phyloP scores from a whole-genome alignment of 805 yeast species.

The Candida coquimbonensis region DNA sequence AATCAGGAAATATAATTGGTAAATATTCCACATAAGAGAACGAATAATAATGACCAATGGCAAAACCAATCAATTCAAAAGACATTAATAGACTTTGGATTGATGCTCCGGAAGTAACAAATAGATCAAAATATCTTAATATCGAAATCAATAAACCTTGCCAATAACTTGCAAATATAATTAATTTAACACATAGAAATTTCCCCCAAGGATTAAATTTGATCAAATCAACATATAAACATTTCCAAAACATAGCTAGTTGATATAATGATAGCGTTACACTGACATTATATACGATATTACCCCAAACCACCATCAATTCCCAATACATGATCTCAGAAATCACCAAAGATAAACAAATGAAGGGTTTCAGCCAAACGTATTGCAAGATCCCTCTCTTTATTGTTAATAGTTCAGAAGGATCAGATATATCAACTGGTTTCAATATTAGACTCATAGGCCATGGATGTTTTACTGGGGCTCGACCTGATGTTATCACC shows the following conservation, averaged over 20 bases:
- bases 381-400: slow-evolving; percentile 88
- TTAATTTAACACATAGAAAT: slow-evolving; percentile 85
- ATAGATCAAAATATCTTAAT: slow-evolving; percentile 37
- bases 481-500: slow-evolving; percentile 59
- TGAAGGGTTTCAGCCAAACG: slow-evolving; percentile 87
- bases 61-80: slow-evolving; percentile 77
- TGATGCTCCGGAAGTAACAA: slow-evolving; percentile 38
- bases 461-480: slow-evolving; percentile 62
- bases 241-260: slow-evolving; percentile 88
- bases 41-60: slow-evolving; percentile 82
- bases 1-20: slow-evolving; percentile 52
- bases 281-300: slow-evolving; percentile 65
- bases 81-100: slow-evolving; percentile 78
- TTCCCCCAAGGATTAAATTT: slow-evolving; percentile 88
- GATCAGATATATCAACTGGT: slow-evolving; percentile 79
- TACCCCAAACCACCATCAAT: slow-evolving; percentile 55
- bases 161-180: slow-evolving; percentile 98
- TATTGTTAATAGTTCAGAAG: slow-evolving; percentile 64
- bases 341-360: slow-evolving; percentile 50
- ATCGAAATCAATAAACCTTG: slow-evolving; percentile 60
- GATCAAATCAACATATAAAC: slow-evolving; percentile 67
- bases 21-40: slow-evolving; percentile 74
- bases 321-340: slow-evolving; percentile 43
- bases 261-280: slow-evolving; percentile 80
- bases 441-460: slow-evolving; percentile 40